These are phyloP conservation scores for Phytopythium helicoides DNA, from an alignment of 352 stramenopile genomes.

Conservation along the genomic window DNA sequence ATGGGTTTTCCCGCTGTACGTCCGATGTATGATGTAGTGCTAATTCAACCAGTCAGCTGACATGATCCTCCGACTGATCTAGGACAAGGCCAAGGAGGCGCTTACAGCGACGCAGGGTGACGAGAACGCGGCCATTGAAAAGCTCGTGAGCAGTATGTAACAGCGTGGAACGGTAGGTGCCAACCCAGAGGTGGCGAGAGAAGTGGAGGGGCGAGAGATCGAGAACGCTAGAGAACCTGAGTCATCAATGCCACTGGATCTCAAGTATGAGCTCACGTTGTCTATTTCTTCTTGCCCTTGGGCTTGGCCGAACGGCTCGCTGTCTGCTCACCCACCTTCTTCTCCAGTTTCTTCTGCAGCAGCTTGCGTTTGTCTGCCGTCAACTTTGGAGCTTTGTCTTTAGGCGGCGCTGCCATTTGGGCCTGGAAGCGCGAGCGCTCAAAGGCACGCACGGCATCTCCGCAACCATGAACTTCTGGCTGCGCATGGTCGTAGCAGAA, in stretches of 20 bases:
- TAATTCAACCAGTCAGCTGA: not conserved
- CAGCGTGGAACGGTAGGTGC: not conserved
- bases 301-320: constrained; percentile 35
- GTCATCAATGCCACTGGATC: not conserved
- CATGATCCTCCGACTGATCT: not conserved
- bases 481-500: constrained; percentile 80
- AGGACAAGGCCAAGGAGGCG: constrained; percentile 72
- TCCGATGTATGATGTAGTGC: not conserved
- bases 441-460: constrained; percentile 56
- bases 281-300: constrained; percentile 54
- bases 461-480: constrained; percentile 79
- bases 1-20: constrained; percentile 85
- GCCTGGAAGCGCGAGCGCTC: constrained; percentile 54
- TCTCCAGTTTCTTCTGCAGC: constrained; percentile 70
- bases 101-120: constrained; percentile 70
- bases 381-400: constrained; percentile 31
- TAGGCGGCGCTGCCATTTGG: constrained; percentile 16
- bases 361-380: constrained; percentile 55
- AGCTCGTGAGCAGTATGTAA: constrained; percentile 71
- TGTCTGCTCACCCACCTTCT: constrained; percentile 55
- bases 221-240: not conserved
- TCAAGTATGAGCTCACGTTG: not conserved
- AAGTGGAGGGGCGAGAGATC: not conserved
- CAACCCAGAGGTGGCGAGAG: not conserved
- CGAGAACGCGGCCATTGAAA: constrained; percentile 88